Conservation (phyloP, 2,329 filamentous ascomycete species). For the Paracoccidioides brasiliensis region DNA sequence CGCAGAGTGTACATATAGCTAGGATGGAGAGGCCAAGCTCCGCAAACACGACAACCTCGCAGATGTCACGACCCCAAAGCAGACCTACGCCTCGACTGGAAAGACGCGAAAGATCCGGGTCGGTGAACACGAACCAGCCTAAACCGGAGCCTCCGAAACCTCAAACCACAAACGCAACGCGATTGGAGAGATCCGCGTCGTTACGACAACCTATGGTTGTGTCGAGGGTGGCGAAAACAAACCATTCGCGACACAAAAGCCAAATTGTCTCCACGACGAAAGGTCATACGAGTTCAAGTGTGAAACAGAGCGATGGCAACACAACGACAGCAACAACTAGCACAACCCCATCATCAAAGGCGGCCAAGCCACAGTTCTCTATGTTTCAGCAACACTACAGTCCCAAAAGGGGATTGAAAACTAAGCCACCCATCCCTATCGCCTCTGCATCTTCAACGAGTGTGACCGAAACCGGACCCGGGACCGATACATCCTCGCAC, state of each 20-base stretch:
- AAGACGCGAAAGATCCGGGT: constrained; percentile 1
- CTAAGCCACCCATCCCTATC: constrained; percentile 13
- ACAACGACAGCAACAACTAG: constrained; percentile 1
- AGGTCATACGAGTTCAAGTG: background rate
- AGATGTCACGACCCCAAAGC: background rate
- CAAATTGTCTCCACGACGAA: constrained; percentile 17
- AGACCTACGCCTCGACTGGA: background rate
- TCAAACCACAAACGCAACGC: constrained; percentile 12
- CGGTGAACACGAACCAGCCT: background rate
- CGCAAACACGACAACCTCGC: background rate
- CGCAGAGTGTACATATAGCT: background rate
- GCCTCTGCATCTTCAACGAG: constrained; percentile 6
- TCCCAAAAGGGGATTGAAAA: constrained; percentile 24
- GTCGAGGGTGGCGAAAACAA: constrained; percentile 12
- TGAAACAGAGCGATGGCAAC: constrained; percentile 1
- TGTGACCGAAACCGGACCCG: background rate
- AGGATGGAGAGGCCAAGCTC: background rate
- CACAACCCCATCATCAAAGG: constrained; percentile 8
- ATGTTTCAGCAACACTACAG: constrained; percentile 28
- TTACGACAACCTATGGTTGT: constrained; percentile 21
- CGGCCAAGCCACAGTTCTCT: constrained; percentile 21
- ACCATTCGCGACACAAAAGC: constrained; percentile 25
- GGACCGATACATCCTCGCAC: constrained; percentile 6
- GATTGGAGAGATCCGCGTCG: constrained; percentile 25
- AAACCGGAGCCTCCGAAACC: constrained; percentile 13